A percentile compares a stretch with the other conserved stretches of the same genome.
These are phyloP conservation scores for Lipomyces kockii DNA, from an alignment of 805 yeast species.

Conservation along the genomic window DNA sequence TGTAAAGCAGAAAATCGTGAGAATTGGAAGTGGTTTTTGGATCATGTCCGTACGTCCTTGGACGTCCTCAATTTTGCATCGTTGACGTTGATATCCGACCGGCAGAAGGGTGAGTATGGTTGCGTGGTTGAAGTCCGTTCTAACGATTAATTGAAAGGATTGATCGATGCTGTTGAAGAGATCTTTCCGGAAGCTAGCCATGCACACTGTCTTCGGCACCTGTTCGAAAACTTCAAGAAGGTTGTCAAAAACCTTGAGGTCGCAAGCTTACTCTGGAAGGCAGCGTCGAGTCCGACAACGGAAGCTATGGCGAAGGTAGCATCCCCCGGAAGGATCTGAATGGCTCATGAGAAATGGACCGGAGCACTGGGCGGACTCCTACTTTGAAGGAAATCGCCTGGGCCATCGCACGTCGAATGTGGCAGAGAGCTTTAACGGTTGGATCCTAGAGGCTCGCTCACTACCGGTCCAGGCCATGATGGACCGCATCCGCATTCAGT, in stretches of 20 bases:
- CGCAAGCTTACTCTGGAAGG: conserved; percentile 4
- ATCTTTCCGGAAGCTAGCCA: not conserved
- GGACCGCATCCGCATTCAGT: not conserved
- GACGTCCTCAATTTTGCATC: not conserved
- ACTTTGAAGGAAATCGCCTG: not conserved
- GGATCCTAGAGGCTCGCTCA: too few species aligned
- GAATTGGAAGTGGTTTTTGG: not conserved
- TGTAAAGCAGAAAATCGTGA: conserved; percentile 6
- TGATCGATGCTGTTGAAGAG: not conserved
- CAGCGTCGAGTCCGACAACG: not conserved
- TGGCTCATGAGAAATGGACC: conserved; percentile 5
- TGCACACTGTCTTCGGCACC: conserved; percentile 6
- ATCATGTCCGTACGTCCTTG: not conserved
- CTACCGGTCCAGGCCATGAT: not conserved
- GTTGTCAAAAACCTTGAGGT: conserved; percentile 5
- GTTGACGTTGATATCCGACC: not conserved
- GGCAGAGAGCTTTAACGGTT: too few species aligned
- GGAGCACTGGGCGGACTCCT: not conserved
- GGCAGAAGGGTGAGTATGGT: conserved; percentile 1
- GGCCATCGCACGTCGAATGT: conserved; percentile 6
- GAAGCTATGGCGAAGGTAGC: not conserved
- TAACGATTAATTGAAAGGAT: conserved; percentile 3
- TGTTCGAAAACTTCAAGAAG: not conserved
- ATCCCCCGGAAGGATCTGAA: conserved; percentile 3
- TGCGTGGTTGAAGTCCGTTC: conserved; percentile 1